Base-by-base conservation (phyloP, 2,329 filamentous ascomycete species). In the Cordyceps pruinosa region DNA sequence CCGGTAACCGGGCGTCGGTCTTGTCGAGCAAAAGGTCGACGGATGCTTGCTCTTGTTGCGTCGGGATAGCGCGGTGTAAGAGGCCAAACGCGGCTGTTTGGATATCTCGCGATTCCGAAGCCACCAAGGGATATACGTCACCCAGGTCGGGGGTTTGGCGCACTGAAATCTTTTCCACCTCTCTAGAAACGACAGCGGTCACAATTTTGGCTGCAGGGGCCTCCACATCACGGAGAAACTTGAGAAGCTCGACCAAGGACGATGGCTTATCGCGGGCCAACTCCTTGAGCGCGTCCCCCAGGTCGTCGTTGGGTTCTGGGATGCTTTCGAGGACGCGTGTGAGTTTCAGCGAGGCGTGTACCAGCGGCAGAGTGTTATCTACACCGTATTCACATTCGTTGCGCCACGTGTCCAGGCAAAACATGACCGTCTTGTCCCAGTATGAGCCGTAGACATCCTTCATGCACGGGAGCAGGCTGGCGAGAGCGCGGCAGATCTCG, bases 381-480 rank as follows among this genome's bases (percentile, higher is more conserved):
- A 75, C 60, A 1, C 70, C 60, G 7, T 77, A 74, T 2, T 70
- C 69, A 12, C 68, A 68, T 0, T 74, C 76, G 4, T 75, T 73
- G 3, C 74, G 72, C 84, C 86, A 89, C 0, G 84, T 71, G 8
- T 73, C 70, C 12, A 79, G 72, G 59, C 86, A 81, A 50, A 84
- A 81, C 34, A 81, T 75, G 19, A 90, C 71, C 0, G 80, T 71
- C 48, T 81, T 81, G 51, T 86, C 81, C 94, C 94, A 99, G 66
- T 96, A 89, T 0, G 88, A 83, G 0, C 93, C 94, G 65, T 96
- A 97, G 1, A 96, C 84, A 47, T 91, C 87, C 58, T 84, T 82
- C 64, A 97, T 86, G 41, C 81, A 81, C 2, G 89, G 89, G 0
- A 97, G 71, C 4, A 96, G 73, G 4, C 76, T 72, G 2, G 81